Evolutionary conservation across 129 eudicot genomes (phyloP).

Genomic region (Flaveria brownii): DNA sequence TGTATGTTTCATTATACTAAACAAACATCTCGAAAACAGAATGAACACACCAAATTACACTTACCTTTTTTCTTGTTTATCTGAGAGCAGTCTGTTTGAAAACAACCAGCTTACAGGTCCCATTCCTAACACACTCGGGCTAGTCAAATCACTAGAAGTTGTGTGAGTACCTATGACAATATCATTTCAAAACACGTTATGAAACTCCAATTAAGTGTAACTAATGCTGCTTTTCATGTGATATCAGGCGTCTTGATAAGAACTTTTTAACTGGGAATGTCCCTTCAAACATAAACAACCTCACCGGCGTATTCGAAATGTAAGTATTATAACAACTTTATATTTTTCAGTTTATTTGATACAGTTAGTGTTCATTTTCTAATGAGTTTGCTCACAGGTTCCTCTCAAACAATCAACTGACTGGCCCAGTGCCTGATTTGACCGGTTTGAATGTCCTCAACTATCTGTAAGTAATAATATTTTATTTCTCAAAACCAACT

Average conservation of each 20-base stretch:
- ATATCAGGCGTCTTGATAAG: slow-evolving; percentile 34
- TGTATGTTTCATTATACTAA: slow-evolving; percentile 42
- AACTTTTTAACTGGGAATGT: slow-evolving; percentile 22
- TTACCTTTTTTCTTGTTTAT: background rate
- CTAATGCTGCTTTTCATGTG: slow-evolving; percentile 18
- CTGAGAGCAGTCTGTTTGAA: slow-evolving; percentile 17
- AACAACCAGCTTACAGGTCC: slow-evolving; percentile 17
- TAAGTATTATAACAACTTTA: slow-evolving; percentile 2
- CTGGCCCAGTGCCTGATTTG: slow-evolving; percentile 47
- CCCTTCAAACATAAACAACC: slow-evolving; percentile 39
- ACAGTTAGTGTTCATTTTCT: background rate
- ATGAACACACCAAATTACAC: background rate
- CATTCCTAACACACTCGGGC: slow-evolving; percentile 19
- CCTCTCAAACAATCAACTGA: slow-evolving; percentile 36
- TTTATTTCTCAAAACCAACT: background rate
- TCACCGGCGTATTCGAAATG: slow-evolving; percentile 22
- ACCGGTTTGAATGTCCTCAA: slow-evolving; percentile 41
- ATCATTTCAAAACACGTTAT: background rate
- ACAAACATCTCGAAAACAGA: background rate
- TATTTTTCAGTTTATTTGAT: background rate
- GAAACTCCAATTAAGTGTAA: background rate
- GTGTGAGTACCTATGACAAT: slow-evolving; percentile 6
- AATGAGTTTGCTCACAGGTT: slow-evolving; percentile 19
- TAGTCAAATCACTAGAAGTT: slow-evolving; percentile 13
- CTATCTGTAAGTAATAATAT: slow-evolving; percentile 45